phyloP scores from a whole-genome alignment of 371 early-diverging fungal genomes.

The Rhizoclosmatium hyalinum region DNA sequence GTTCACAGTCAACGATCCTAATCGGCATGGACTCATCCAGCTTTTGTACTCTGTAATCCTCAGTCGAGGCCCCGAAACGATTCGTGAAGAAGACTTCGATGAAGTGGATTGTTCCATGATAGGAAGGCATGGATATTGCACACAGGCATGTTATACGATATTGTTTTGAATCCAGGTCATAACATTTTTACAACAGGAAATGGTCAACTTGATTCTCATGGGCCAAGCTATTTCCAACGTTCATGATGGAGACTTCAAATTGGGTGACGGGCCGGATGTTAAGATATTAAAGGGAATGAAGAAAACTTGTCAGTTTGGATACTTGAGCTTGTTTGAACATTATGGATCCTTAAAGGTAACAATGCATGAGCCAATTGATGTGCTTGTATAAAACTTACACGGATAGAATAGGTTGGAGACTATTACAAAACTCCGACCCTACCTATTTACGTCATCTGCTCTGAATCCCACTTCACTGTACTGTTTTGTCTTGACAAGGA shows the following conservation, averaged over 20 bases:
- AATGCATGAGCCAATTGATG: neutral
- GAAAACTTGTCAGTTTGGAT: constrained; percentile 43
- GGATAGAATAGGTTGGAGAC: constrained; percentile 42
- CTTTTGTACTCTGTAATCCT: constrained; percentile 52
- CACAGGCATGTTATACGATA: constrained; percentile 40
- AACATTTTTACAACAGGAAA: constrained; percentile 34
- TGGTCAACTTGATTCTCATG: constrained; percentile 52
- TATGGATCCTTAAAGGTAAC: constrained; percentile 50
- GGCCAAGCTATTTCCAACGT: constrained; percentile 56
- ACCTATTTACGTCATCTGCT: constrained; percentile 56
- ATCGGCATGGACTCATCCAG: constrained; percentile 47
- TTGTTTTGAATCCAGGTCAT: neutral
- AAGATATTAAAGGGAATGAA: constrained; percentile 48
- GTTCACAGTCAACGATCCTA: constrained; percentile 43
- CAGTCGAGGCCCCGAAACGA: constrained; percentile 41
- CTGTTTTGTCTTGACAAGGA: constrained; percentile 42
- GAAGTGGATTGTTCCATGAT: constrained; percentile 44
- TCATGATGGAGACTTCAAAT: constrained; percentile 48
- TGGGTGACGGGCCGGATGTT: constrained; percentile 38
- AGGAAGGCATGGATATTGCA: constrained; percentile 55
- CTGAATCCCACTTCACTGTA: constrained; percentile 56
- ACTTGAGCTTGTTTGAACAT: constrained; percentile 54
- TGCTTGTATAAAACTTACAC: neutral
- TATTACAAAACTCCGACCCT: constrained; percentile 46
- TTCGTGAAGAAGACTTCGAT: constrained; percentile 52